These are phyloP conservation scores for Termitomyces eurrhizus DNA, from an alignment of 768 basidiomycete species.

Conservation along the genomic window DNA sequence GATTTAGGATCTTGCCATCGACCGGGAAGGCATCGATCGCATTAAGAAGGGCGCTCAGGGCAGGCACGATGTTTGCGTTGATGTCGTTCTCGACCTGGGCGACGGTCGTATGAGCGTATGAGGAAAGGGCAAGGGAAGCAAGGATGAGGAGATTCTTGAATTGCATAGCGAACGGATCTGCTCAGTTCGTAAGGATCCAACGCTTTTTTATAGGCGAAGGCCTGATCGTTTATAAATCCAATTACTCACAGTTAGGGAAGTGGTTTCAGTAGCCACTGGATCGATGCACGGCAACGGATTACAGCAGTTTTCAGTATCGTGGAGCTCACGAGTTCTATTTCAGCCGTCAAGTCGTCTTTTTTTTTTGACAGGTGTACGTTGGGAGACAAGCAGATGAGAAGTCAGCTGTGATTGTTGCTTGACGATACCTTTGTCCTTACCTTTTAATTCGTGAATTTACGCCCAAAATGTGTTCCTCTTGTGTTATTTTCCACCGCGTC, in stretches of 20 bases:
- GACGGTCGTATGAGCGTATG: conserved; percentile 12
- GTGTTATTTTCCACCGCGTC: background rate
- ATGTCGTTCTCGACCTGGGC: conserved; percentile 14
- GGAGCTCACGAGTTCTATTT: conserved; percentile 2
- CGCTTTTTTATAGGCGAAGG: background rate
- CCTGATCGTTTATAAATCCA: background rate
- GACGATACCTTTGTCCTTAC: background rate
- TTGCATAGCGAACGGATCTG: conserved; percentile 21
- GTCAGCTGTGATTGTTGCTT: conserved; percentile 6
- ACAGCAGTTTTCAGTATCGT: background rate
- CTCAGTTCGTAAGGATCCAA: background rate
- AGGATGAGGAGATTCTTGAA: conserved; percentile 24
- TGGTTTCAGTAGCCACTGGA: conserved; percentile 1
- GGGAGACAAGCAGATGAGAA: background rate
- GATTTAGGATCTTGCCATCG: conserved; percentile 13
- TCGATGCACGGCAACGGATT: background rate
- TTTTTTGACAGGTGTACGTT: conserved; percentile 10
- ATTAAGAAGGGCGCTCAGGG: conserved; percentile 26
- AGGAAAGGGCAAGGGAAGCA: conserved; percentile 20
- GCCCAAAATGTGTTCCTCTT: background rate
- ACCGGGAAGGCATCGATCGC: conserved; percentile 27
- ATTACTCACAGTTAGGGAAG: background rate
- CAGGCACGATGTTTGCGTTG: conserved; percentile 18
- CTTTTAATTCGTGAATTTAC: background rate
- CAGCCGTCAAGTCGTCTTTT: background rate